These are phyloP conservation scores for Drosera spatulata DNA, from an alignment of 179 eudicot genomes.

Conservation along the genomic window DNA sequence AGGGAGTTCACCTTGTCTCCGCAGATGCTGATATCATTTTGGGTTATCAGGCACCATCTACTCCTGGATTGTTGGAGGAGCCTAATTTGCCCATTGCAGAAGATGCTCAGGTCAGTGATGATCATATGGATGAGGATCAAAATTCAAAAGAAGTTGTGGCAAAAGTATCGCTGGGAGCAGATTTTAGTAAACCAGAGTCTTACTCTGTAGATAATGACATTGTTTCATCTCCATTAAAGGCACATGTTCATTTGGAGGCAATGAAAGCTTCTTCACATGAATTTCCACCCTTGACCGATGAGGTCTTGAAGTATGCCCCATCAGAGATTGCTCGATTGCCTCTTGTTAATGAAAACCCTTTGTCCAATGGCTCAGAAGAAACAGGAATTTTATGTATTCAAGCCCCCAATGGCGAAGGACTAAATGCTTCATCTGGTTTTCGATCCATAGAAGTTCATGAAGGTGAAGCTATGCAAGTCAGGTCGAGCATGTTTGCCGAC, in stretches of 20 bases:
- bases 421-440: slow-evolving; percentile 9
- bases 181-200: slow-evolving; percentile 17
- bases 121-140: slow-evolving; percentile 60
- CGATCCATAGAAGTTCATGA: slow-evolving; percentile 11
- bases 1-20: slow-evolving; percentile 2
- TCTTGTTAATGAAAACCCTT: slow-evolving; percentile 15
- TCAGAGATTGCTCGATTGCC: slow-evolving; percentile 7
- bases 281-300: too few relatives aligned
- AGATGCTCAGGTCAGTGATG: slow-evolving; percentile 66
- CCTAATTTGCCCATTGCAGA: slow-evolving; percentile 53
- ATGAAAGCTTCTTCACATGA: slow-evolving; percentile 5
- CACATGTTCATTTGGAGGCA: slow-evolving; percentile 12
- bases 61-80: slow-evolving; percentile 84
- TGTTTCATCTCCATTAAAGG: slow-evolving; percentile 13
- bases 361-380: slow-evolving; percentile 13
- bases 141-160: slow-evolving; percentile 21
- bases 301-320: too few relatives aligned
- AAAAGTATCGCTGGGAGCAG: slow-evolving; percentile 26
- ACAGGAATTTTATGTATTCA: slow-evolving; percentile 13
- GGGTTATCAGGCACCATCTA: slow-evolving; percentile 66
- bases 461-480: slow-evolving; percentile 10
- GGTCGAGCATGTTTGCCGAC: slow-evolving; percentile 2
- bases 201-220: slow-evolving; percentile 11
- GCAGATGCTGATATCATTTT: slow-evolving; percentile 14
- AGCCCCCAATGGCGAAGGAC: slow-evolving; percentile 15